Conservation (phyloP, 2,329 filamentous ascomycete species). For the Magnaporthiopsis rhizophila region DNA sequence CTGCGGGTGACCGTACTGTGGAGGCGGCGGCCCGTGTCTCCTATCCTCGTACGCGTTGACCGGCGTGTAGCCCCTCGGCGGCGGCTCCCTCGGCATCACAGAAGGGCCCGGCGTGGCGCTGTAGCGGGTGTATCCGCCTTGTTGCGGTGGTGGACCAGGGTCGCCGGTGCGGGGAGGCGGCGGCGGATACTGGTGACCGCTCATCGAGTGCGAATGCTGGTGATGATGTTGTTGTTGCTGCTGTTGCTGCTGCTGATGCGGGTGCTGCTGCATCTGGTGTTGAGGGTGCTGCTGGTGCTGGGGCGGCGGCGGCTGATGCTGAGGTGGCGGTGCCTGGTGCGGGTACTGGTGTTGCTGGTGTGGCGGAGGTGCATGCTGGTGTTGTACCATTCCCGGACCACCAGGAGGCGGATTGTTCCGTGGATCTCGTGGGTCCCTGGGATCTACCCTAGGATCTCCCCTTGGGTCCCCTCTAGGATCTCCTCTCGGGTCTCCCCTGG, state of each 20-base stretch:
- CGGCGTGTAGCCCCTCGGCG: slow-evolving; percentile 19
- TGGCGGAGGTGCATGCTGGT: slow-evolving; percentile 14
- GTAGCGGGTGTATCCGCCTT: slow-evolving; percentile 15
- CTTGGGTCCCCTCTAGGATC: no score
- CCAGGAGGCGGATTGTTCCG: slow-evolving; percentile 2
- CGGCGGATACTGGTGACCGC: slow-evolving; percentile 17
- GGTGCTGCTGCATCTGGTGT: slow-evolving; percentile 13
- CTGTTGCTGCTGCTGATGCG: slow-evolving; percentile 13
- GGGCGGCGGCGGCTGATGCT: no score
- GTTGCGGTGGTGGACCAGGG: slow-evolving; percentile 10
- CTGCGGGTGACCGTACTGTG: slow-evolving; percentile 9
- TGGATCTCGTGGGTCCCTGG: neutral
- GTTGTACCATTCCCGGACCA: slow-evolving; percentile 11
- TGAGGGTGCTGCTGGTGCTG: slow-evolving; percentile 11
- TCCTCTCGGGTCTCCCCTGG: no score
- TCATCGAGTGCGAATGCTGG: slow-evolving; percentile 21
- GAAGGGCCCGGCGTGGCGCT: slow-evolving; percentile 15
- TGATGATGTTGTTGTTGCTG: slow-evolving; percentile 20
- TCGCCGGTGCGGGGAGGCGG: slow-evolving; percentile 14
- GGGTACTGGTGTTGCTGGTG: slow-evolving; percentile 10
- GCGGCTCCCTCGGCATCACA: slow-evolving; percentile 10
- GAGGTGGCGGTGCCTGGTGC: slow-evolving; percentile 12
- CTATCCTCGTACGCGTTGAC: slow-evolving; percentile 20
- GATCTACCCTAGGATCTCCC: no score
- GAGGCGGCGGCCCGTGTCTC: slow-evolving; percentile 12